Evolutionary conservation across 768 basidiomycete species (phyloP), one percentile per base, ranked within the genome.

Genomic region (Suillus weaverae): DNA sequence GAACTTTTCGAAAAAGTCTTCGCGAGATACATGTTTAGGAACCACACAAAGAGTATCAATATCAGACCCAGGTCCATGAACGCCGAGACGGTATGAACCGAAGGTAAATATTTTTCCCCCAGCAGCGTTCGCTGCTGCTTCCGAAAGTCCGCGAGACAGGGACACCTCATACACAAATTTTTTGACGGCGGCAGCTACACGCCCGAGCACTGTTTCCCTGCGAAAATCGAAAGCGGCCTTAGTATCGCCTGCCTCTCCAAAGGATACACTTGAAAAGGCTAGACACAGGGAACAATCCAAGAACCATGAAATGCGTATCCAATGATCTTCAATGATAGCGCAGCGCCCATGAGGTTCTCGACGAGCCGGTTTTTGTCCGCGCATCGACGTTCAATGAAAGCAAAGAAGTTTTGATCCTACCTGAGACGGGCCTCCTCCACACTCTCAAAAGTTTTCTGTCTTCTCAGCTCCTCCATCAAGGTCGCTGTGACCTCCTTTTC

Each of bases 91-190:
- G 83, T 98, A 99, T 60, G 96, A 98, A 48, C 97, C 97, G 77
- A 97, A 99, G 8, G 97, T 99, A 77, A 95, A 99, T 75, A 99
- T 99, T 83, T 99, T 97, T 68, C 96, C 97, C 60, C 97, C 97
- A 10, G 97, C 94, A 56, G 92, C 89, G 60, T 80, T 86, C 10
- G 97, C 96, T 1, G 94, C 91, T 22, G 89, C 79, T 68, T 98
- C 95, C 36, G 95, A 96, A 54, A 97, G 81, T 8, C 97, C 97
- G 46, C 84, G 86, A 51, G 86, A 79, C 64, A 96, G 75, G 9
- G 92, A 90, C 1, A 96, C 88, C 67, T 86, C 85, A 72, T 86
- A 87, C 57, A 99, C 97, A 74, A 99, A 99, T 73, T 92, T 88
- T 80, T 94, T 95, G 69, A 98, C 94, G 33, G 97, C 83, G 61